Evolutionary conservation across 2,329 filamentous ascomycete species (phyloP), one percentile per base, ranked within the genome.

Genomic region (Fusarium gaditjirri): DNA sequence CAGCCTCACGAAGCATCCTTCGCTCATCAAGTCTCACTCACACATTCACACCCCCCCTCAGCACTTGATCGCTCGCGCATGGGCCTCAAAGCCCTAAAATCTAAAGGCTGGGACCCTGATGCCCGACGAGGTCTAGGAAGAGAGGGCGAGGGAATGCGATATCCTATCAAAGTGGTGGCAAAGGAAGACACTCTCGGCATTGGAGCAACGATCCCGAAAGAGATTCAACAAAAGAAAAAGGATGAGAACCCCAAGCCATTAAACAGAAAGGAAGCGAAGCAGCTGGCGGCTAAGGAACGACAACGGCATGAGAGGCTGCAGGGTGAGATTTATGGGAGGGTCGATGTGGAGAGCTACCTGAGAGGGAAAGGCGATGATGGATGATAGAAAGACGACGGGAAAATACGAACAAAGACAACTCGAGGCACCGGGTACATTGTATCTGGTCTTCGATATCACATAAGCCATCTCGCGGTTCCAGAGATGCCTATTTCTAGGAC

Each of bases 101-200:
- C 88, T 1, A 87, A 92, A 65, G 93, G 93, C 33, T 95, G 92
- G 90, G 91, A 95, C 74, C 91, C 92, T 0, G 93, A 95, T 80
- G 85, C 89, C 33, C 85, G 94, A 6, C 81, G 83, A 21, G 95
- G 95, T 0, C 85, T 98, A 0, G 95, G 95, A 0, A 87, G 87
- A 14, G 82, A 84, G 5, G 91, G 92, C 2, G 89, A 92, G 72
- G 95, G 95, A 6, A 91, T 94, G 67, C 86, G 91, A 43, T 91
- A 90, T 72, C 95, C 95, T 2, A 85, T 98, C 70, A 94, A 94
- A 78, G 84, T 89, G 2, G 87, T 86, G 65, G 84, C 87, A 60
- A 97, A 97, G 81, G 87, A 91, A 46, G 90, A 95, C 78, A 94
- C 88, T 7, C 83, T 92, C 12, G 95, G 95, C 1, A 81, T 97